Evolutionary conservation across 225 moss, liverwort and hornwort genomes (phyloP), one percentile per base, ranked within the genome.

Genomic region (Bryoerythrophyllum caledonicum): DNA sequence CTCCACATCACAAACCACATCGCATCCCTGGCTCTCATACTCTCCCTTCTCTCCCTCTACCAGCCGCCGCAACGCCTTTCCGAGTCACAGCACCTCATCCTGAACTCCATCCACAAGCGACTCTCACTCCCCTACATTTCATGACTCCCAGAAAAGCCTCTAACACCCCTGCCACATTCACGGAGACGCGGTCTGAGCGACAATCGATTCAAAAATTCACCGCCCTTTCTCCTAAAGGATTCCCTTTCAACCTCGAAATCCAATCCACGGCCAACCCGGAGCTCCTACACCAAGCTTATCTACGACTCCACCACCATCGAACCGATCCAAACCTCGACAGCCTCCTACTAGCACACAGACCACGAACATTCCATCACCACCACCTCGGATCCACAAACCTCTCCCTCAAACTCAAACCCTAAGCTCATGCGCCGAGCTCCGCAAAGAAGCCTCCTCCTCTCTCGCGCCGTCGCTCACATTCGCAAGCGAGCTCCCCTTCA

Each of bases 301-400:
- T 10, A 63, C 55, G 41, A 73, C 58, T 69, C 48, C 48, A 46
- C n/a, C 21, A 16, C 72, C 25, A 52, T 83, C 57, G 62, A 68
- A 32, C 21, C 76, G 67, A 72, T 76, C 56, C 24, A 71, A 48
- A 16, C 28, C 61, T 16, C 62, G 43, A n/a, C n/a, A n/a, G n/a
- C n/a, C n/a, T n/a, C n/a, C n/a, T 3, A 82, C 73, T 60, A 76
- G 37, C 67, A 78, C 63, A 28, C 70, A 61, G 20, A 67, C 76
- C 6, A 73, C 52, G 15, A 25, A 78, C 74, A 79, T 76, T 37
- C 76, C 68, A 72, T 37, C 56, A 53, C 27, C 60, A 72, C 28
- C 44, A 43, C 69, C 54, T 43, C 63, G 68, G 74, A 80, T 74
- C n/a, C 52, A 68, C 28, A 35, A 40, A 25, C 63, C 30, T 38